Conservation (phyloP, 257 asterid species). For the Primulina huaijiensis region DNA sequence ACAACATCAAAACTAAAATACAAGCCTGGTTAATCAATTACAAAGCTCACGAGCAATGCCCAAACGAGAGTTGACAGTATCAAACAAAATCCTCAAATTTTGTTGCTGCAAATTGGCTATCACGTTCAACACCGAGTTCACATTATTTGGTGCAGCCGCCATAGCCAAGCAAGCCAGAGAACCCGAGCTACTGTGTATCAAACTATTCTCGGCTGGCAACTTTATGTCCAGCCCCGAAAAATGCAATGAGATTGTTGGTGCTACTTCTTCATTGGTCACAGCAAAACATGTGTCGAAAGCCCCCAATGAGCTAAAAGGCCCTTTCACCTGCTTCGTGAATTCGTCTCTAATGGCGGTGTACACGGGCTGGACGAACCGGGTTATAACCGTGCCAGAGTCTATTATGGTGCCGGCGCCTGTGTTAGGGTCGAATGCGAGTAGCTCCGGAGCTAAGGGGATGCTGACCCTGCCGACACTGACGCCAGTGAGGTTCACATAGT, state of each 20-base stretch:
- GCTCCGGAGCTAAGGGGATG: conserved; percentile 56
- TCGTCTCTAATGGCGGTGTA: conserved; percentile 61
- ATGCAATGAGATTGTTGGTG: conserved; percentile 56
- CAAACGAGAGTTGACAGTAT: conserved; percentile 57
- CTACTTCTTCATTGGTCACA: conserved; percentile 49
- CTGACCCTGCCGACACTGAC: conserved; percentile 67
- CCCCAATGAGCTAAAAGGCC: conserved; percentile 64
- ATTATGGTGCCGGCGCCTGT: conserved; percentile 84
- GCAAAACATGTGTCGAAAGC: conserved; percentile 85
- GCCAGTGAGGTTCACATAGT: conserved; percentile 82
- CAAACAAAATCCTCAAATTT: conserved; percentile 76
- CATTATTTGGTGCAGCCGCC: conserved; percentile 71
- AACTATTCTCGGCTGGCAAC: conserved; percentile 69
- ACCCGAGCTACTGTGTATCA: conserved; percentile 85
- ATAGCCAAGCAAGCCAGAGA: conserved; percentile 74
- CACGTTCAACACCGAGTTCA: conserved; percentile 66
- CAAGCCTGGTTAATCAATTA: conserved; percentile 29
- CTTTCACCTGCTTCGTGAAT: conserved; percentile 56
- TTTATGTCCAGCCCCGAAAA: conserved; percentile 62
- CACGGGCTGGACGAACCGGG: conserved; percentile 63
- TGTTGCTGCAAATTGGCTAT: conserved; percentile 94
- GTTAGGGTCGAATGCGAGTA: conserved; percentile 54
- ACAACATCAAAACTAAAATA: background rate
- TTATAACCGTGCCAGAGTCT: conserved; percentile 91
- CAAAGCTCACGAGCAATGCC: conserved; percentile 83